Evolutionary conservation across 257 asterid genomes (phyloP), one percentile per base, ranked within the genome.

Genomic region (Solanum tarijense): DNA sequence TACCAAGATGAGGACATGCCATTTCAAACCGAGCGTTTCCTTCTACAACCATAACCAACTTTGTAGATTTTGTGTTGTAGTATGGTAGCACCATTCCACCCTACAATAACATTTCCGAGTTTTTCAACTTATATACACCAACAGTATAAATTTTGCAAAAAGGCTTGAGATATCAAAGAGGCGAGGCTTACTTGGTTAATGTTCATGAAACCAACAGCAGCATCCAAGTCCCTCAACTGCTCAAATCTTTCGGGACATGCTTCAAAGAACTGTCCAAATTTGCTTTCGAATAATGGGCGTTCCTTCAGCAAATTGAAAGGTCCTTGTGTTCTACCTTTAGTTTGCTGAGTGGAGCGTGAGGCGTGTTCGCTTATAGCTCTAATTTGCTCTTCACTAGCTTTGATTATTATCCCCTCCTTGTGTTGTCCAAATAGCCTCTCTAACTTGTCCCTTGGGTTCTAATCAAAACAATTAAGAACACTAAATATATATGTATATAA

Each of bases 1-100:
- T 25, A n/a, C 89, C 29, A 16, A 90, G 69, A 86, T 91, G 93
- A n/a, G 95, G 96, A 65, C 95, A 91, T 7, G 92, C 92, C 92
- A 93, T 91, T 87, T 92, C 94, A 20, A 88, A 86, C 10, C 88
- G 78, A 2, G 93, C 95, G 1, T 31, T 84, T 38, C 95, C 96
- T 84, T 89, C 90, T 0, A 88, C 83, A 11, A 89, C 93, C 10
- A 87, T 20, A 21, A 83, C 91, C 52, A 93, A 5, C 41, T 35
- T 88, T 21, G 96, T 89, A 1, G 95, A 85, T 91, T 85, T 91
- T 7, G 96, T 87, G 21, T 92, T 91, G 89, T 90, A 91, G 69
- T 83, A 66, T 2, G 94, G 95, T 10, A 84, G 89, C 1, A 88
- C 29, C 96, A 93, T 93, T 20, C 90, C 94, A 18, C 95, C 95